Evolutionary conservation across 495 filamentous ascomycete genomes (phyloP).

Genomic region (Penicillium silybi): DNA sequence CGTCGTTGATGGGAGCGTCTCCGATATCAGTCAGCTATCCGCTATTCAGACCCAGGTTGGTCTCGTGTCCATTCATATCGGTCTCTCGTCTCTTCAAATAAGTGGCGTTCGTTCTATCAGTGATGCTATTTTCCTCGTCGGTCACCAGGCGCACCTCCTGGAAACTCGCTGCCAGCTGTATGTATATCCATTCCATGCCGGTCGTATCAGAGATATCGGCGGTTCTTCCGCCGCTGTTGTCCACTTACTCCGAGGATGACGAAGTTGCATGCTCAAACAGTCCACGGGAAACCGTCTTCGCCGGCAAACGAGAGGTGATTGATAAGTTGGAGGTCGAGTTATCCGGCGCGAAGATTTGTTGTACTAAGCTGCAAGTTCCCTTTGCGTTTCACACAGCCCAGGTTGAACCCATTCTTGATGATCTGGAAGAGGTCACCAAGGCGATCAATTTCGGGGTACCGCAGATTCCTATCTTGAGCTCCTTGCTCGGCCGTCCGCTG

Average conservation of each 20-base stretch:
- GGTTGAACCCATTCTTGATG: slow-evolving; percentile 4
- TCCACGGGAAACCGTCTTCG: background rate
- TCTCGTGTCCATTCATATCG: slow-evolving; percentile 19
- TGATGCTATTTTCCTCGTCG: slow-evolving; percentile 71
- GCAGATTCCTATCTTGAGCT: slow-evolving; percentile 22
- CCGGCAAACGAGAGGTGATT: background rate
- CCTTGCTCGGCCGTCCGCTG: no score
- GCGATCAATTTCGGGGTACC: slow-evolving; percentile 28
- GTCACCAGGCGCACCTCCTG: slow-evolving; percentile 67
- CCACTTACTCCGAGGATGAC: no score
- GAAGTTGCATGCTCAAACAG: slow-evolving; percentile 50
- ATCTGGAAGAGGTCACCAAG: background rate
- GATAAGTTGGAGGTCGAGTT: background rate
- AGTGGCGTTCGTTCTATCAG: slow-evolving; percentile 70
- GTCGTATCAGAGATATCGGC: slow-evolving; percentile 38
- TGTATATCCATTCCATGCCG: slow-evolving; percentile 63
- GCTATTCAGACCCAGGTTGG: slow-evolving; percentile 13
- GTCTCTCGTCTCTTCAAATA: slow-evolving; percentile 57
- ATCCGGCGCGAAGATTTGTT: background rate
- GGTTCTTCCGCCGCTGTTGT: no score
- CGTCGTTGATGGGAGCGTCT: slow-evolving; percentile 9
- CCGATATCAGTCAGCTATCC: background rate
- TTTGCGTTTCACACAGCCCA: slow-evolving; percentile 2
- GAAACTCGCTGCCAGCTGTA: slow-evolving; percentile 63
- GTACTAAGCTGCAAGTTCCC: background rate